phyloP scores from a whole-genome alignment of 2,329 filamentous ascomycete genomes.

The Stemphylium beticola region DNA sequence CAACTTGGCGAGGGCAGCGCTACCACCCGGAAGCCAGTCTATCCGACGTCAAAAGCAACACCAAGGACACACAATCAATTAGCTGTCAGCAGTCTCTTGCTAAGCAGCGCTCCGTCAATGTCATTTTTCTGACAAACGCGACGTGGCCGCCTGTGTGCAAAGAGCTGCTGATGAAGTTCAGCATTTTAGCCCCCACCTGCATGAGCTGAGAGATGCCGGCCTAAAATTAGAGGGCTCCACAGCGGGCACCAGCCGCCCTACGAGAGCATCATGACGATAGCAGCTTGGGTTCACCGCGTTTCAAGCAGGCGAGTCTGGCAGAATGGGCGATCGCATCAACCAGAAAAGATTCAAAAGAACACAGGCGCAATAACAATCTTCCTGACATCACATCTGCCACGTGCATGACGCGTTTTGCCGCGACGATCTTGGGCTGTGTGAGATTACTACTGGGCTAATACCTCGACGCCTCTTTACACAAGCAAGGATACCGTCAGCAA shows the following conservation, averaged over 20 bases:
- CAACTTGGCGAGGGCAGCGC: conserved; percentile 6
- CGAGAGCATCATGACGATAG: background rate
- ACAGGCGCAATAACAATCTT: background rate
- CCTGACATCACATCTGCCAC: conserved; percentile 33
- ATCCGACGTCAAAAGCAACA: conserved; percentile 3
- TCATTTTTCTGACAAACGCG: background rate
- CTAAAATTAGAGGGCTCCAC: conserved; percentile 23
- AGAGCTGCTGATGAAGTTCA: conserved; percentile 5
- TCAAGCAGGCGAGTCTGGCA: conserved; percentile 1
- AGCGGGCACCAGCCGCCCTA: conserved; percentile 13
- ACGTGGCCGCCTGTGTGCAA: background rate
- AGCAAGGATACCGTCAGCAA: conserved; percentile 17
- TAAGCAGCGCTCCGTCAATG: background rate
- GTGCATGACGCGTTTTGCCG: conserved; percentile 35
- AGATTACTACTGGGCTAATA: conserved; percentile 16
- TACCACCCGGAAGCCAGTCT: background rate
- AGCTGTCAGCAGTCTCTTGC: background rate
- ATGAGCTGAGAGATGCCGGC: conserved; percentile 16
- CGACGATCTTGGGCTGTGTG: conserved; percentile 16
- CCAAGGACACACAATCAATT: background rate
- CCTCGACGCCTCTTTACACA: conserved; percentile 12
- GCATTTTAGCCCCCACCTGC: conserved; percentile 9
- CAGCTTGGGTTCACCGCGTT: background rate
- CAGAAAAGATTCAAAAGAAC: background rate
- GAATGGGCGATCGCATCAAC: background rate